Percentiles rank a stretch among this genome's conserved stretches.
Evolutionary conservation across 2,329 filamentous ascomycete species (phyloP).

Genomic region (Xylariaceae sp.): DNA sequence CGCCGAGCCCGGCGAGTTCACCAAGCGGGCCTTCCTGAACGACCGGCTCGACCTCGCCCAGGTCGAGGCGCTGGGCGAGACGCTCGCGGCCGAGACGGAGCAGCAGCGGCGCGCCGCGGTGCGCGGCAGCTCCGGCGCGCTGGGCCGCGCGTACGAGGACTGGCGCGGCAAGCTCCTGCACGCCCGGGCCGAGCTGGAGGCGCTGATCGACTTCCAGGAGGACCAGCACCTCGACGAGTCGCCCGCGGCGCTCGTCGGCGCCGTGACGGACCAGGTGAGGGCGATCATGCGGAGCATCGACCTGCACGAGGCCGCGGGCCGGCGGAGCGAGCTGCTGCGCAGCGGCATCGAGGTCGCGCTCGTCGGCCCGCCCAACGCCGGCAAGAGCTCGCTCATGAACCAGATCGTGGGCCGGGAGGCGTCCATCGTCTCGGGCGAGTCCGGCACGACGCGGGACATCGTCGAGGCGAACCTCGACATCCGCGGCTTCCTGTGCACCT

Average conservation of each 20-base stretch:
- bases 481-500: constrained; percentile 81
- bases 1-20: constrained; percentile 94
- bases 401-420: constrained; percentile 83
- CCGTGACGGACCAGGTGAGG: constrained; percentile 58
- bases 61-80: constrained; percentile 59
- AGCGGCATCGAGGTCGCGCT: constrained; percentile 81
- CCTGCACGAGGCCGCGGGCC: constrained; percentile 66
- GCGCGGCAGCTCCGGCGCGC: constrained; percentile 60
- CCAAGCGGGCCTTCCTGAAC: constrained; percentile 83
- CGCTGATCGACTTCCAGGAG: constrained; percentile 93
- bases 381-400: constrained; percentile 92
- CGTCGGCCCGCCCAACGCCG: constrained; percentile 85
- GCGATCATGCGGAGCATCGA: constrained; percentile 55
- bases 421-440: constrained; percentile 88
- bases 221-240: constrained; percentile 96
- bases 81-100: constrained; percentile 69
- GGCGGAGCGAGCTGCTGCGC: constrained; percentile 74
- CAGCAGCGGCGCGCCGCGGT: constrained; percentile 86
- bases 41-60: constrained; percentile 79
- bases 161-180: constrained; percentile 74
- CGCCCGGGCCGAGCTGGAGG: constrained; percentile 86
- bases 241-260: constrained; percentile 60
- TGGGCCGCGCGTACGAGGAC: constrained; percentile 69
- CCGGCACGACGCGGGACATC: constrained; percentile 88
- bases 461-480: constrained; percentile 88